Evolutionary conservation across 768 basidiomycete genomes (phyloP), one percentile per base, ranked within the genome.

Genomic region (Pholiota conissans): DNA sequence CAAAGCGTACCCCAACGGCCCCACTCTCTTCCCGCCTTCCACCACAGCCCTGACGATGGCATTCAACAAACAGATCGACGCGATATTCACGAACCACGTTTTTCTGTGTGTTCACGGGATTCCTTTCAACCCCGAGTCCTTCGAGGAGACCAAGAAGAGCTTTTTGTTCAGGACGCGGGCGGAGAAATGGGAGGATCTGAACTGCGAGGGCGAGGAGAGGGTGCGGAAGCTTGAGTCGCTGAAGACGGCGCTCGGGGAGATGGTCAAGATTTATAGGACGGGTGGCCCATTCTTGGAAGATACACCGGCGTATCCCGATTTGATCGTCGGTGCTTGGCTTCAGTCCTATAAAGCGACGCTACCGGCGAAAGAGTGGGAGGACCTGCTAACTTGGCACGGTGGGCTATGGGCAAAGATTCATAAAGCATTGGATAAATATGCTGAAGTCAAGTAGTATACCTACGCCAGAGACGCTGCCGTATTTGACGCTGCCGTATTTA

Each of bases 1-100:
- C 49, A 66, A 71, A 2, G 63, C 66, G 1, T 82, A 78, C 66
- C 75, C 78, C 0, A 62, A 69, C 35, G 69, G 71, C 0, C 75
- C 72, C 1, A 55, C 49, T 5, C 64, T 79, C 6, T 52, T 78
- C 49, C 75, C 72, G 0, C 34, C 54, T 7, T 73, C 73, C 18
- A 71, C 73, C 0, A 51, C 63, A 62, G 50, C 66, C 67, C 61
- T 79, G 26, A 59, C 73, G 18, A 62, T 57, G 3, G 72, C 70
- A 2, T 76, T 76, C 24, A 48, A 48, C 26, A 48, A 26, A 26
- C 26, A 48, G 18, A 29, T 48, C 26, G 47, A 48, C 24, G 29
- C 26, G 2, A 18, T 48, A 1, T 48, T 48, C 24, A 48, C 24
- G 3, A 14, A 24, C 10, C 24, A 26, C 14, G 20, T 8, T 27